Evolutionary conservation across 176 grass and related monocot species (phyloP), one percentile per base, ranked within the genome.

Genomic region (Cenchrus americanus): DNA sequence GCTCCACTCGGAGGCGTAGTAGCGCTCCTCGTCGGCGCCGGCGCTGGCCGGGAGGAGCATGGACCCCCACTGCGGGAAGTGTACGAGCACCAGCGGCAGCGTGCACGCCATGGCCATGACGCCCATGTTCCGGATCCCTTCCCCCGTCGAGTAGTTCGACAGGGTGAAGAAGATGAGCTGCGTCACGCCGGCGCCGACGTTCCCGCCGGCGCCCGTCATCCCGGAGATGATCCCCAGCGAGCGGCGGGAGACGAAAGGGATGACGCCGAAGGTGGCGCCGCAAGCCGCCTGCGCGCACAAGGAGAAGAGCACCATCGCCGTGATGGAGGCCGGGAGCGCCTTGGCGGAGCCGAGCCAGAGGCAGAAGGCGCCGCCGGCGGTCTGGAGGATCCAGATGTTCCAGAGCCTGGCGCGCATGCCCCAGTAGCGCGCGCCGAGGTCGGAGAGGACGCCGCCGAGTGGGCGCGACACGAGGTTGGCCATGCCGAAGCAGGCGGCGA

Each of bases 71-170:
- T 97, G 94, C 15, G 94, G 94, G 75, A 97, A 97, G 83, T 93
- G 94, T 21, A 97, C 83, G 4, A 97, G 40, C 32, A 21, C 40
- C 0, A 89, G 58, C 0, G 94, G 92, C 34, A 87, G 27, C 12
- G 94, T 97, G 84, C 94, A 97, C 5, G 50, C 90, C 92, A 97
- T 97, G 77, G 92, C 75, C 94, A 97, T 94, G 64, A 97, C 79
- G 2, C 94, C 94, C 94, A 97, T 97, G 59, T 87, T 80, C 64
- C 63, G n/a, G 9, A 97, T 77, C 3, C 94, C 94, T 11, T 14
- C 82, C 0, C 61, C 83, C 2, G 89, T 97, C 12, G 92, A 87
- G 62, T 97, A 92, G 3, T 10, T 73, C 6, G 87, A 86, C 9
- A 83, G 86, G 0, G 94, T 97, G 76, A 97, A 94, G 78, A 97